Percentiles rank a stretch among this genome's conserved stretches.
Evolutionary conservation across 805 yeast species (phyloP).

Genomic region (Wickerhamomyces chambardii): DNA sequence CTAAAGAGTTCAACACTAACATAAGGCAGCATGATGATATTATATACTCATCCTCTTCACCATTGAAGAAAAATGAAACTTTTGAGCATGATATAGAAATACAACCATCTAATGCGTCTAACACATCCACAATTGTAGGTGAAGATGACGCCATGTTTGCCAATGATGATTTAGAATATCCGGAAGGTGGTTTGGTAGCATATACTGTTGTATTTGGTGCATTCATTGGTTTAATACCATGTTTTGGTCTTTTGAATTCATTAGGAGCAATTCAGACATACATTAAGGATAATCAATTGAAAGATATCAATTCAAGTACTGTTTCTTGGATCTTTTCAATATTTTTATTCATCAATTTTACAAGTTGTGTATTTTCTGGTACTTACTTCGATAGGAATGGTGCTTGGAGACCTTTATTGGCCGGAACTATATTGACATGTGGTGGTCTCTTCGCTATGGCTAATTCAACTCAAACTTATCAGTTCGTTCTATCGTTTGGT

Average conservation of each 20-base stretch:
- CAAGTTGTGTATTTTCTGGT: conserved; percentile 39
- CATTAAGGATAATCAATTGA: conserved; percentile 41
- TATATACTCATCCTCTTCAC: too few relatives aligned
- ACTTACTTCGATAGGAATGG: conserved; percentile 47
- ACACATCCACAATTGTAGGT: too few relatives aligned
- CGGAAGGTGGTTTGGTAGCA: conserved; percentile 50
- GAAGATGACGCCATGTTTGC: conserved; percentile 2
- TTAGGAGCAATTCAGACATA: conserved; percentile 54
- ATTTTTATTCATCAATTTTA: conserved; percentile 35
- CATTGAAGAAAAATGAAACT: not conserved
- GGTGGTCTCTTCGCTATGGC: conserved; percentile 42
- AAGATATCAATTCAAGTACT: conserved; percentile 29
- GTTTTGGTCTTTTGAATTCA: conserved; percentile 45
- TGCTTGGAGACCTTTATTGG: conserved; percentile 27
- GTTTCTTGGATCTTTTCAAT: conserved; percentile 55
- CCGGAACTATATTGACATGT: conserved; percentile 29
- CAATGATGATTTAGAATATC: conserved; percentile 19
- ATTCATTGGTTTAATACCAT: conserved; percentile 41
- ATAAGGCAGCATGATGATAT: too few relatives aligned
- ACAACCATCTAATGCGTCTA: not conserved
- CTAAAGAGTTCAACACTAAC: too few relatives aligned
- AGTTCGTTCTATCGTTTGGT: conserved; percentile 47
- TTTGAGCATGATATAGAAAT: not conserved
- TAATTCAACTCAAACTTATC: conserved; percentile 36
- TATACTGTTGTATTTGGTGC: conserved; percentile 45